These are phyloP conservation scores for Mortierella alpina DNA, from an alignment of 192 early-diverging fungal species.

Conservation along the genomic window DNA sequence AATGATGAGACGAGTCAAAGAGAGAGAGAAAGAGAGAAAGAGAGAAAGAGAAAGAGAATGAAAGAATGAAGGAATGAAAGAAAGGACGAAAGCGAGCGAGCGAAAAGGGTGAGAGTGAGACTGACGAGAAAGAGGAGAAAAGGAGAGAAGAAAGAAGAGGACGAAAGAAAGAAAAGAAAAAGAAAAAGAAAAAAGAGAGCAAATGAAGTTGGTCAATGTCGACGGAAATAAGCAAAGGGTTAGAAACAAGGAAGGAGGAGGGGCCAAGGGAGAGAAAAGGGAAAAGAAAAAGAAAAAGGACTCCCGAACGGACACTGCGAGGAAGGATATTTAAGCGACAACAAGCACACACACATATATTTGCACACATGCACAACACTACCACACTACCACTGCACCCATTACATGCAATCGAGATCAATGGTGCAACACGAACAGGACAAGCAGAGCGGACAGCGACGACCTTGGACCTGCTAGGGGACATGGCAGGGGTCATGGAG, in stretches of 20 bases:
- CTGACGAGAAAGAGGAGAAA: neutral
- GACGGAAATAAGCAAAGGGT: neutral
- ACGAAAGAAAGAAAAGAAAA: neutral
- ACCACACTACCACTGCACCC: too few relatives aligned
- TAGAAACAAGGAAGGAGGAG: neutral
- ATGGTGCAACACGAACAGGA: too few relatives aligned
- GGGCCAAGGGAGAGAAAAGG: neutral
- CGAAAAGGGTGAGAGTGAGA: neutral
- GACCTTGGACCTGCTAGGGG: too few relatives aligned
- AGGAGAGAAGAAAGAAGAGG: neutral
- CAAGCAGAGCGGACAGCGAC: too few relatives aligned
- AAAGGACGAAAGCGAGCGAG: neutral
- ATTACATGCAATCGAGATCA: too few relatives aligned
- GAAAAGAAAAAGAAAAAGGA: neutral
- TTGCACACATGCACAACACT: too few relatives aligned
- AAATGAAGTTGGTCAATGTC: neutral
- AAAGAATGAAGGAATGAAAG: constrained; percentile 2
- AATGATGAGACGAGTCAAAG: neutral
- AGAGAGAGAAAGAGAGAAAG: neutral
- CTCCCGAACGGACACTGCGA: neutral
- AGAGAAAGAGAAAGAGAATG: neutral
- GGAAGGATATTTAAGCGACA: neutral
- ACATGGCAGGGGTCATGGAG: too few relatives aligned
- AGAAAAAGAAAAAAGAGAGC: neutral
- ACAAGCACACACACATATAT: too few relatives aligned